phyloP scores from a whole-genome alignment of 179 eudicot genomes.

The Amaranthus tricolor region DNA sequence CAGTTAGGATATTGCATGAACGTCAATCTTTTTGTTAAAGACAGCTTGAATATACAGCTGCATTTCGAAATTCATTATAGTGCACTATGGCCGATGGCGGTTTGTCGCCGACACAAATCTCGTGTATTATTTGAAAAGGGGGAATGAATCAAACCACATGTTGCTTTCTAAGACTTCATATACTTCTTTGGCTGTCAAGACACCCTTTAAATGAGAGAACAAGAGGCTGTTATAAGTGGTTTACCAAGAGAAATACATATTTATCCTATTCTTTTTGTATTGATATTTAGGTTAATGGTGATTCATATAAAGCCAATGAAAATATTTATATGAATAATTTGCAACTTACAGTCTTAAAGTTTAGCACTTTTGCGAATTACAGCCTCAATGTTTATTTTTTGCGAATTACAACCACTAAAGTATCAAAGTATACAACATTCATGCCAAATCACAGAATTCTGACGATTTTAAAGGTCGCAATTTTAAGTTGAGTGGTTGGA shows the following conservation, averaged over 20 bases:
- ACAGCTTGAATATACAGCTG: slow-evolving; percentile 24
- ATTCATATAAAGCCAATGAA: not conserved
- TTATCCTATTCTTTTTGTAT: not conserved
- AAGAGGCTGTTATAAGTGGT: slow-evolving; percentile 9
- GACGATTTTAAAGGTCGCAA: too few relatives aligned
- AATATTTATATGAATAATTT: too few relatives aligned
- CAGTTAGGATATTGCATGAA: not conserved
- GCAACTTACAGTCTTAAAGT: too few relatives aligned
- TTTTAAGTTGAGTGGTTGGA: too few relatives aligned
- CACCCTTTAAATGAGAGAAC: slow-evolving; percentile 58
- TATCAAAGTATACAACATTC: too few relatives aligned
- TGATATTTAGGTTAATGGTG: too few relatives aligned
- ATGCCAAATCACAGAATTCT: too few relatives aligned
- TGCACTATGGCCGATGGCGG: slow-evolving; percentile 77
- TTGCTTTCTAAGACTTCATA: slow-evolving; percentile 70
- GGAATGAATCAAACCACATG: slow-evolving; percentile 78
- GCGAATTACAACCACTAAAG: too few relatives aligned
- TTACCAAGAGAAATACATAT: not conserved
- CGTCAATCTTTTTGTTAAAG: not conserved
- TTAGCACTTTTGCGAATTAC: too few relatives aligned
- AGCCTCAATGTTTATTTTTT: too few relatives aligned
- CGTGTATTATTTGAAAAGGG: slow-evolving; percentile 85
- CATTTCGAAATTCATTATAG: slow-evolving; percentile 39
- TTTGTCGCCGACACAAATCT: slow-evolving; percentile 72
- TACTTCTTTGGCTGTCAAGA: slow-evolving; percentile 83